phyloP scores from a whole-genome alignment of 305 asterid species.

The Fraxinus platypoda region DNA sequence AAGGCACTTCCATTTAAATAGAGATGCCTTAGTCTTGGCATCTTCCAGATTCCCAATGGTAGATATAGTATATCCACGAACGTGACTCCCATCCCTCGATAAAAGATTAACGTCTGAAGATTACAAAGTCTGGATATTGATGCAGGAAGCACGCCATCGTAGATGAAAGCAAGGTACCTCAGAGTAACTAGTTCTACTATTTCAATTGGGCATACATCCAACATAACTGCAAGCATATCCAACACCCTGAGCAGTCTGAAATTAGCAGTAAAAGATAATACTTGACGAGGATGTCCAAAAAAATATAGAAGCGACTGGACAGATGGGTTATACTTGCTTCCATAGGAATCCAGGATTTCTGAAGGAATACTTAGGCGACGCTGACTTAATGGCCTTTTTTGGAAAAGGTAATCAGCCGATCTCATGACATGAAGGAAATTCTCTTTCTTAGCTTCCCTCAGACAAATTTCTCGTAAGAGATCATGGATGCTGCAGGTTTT shows the following conservation, averaged over 20 bases:
- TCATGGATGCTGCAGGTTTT: not conserved
- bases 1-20: not conserved
- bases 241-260: not conserved
- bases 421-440: not conserved
- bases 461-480: not conserved
- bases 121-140: not conserved
- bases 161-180: not conserved
- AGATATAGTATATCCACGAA: not conserved
- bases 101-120: not conserved
- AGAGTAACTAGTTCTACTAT: not conserved
- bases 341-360: not conserved
- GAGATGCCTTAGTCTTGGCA: not conserved
- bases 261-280: not conserved
- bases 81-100: not conserved
- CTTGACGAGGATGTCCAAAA: not conserved
- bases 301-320: not conserved
- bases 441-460: not conserved
- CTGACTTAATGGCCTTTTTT: not conserved
- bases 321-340: not conserved
- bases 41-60: not conserved
- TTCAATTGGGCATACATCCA: not conserved
- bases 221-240: not conserved
- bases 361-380: not conserved
- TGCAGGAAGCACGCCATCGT: not conserved
- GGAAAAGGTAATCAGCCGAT: not conserved